phyloP scores from a whole-genome alignment of 768 basidiomycete genomes.

The Leucocoprinus birnbaumii region DNA sequence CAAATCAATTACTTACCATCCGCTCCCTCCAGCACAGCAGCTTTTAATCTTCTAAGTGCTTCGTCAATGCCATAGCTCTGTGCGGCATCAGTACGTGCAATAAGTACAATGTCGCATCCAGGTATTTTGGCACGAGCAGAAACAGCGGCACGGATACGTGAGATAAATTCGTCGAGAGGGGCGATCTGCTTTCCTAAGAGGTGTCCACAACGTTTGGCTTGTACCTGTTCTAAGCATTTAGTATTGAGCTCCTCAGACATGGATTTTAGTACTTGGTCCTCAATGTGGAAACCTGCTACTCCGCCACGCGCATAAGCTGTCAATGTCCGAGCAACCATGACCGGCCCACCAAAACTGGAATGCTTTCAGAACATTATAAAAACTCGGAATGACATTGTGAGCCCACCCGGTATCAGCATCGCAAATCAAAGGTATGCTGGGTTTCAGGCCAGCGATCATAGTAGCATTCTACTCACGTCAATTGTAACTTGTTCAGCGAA shows the following conservation, averaged over 20 bases:
- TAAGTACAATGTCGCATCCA: conserved; percentile 47
- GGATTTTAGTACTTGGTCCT: conserved; percentile 41
- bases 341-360: conserved; percentile 48
- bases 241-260: background rate
- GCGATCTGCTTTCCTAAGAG: conserved; percentile 53
- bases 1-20: conserved; percentile 26
- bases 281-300: conserved; percentile 52
- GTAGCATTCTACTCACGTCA: conserved; percentile 28
- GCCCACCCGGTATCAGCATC: conserved; percentile 54
- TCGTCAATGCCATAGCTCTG: conserved; percentile 50
- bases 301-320: conserved; percentile 46
- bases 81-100: conserved; percentile 51
- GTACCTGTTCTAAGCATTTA: conserved; percentile 18
- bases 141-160: conserved; percentile 50
- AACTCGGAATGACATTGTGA: background rate
- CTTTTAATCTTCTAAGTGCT: conserved; percentile 42
- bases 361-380: background rate
- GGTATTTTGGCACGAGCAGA: conserved; percentile 45
- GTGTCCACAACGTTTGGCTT: conserved; percentile 55
- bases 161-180: conserved; percentile 44
- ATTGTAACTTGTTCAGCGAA: no score
- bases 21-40: conserved; percentile 39
- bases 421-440: conserved; percentile 46
- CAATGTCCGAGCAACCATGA: conserved; percentile 52
- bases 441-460: conserved; percentile 48